Base-by-base conservation (phyloP, 306 rosid species). In the Medicago truncatula region DNA sequence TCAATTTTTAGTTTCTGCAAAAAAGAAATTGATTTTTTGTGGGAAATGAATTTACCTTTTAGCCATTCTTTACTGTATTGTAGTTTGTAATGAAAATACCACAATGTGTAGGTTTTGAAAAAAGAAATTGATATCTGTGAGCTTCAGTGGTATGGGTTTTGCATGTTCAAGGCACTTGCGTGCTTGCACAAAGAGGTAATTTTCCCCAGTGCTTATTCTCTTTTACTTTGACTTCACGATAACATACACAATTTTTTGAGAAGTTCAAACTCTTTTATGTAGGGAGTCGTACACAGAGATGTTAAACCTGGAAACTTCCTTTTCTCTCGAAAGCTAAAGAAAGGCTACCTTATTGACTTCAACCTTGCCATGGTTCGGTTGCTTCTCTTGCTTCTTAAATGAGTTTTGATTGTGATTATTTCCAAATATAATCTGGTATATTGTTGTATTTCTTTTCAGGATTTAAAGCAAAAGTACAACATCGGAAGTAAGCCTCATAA, bases 301-400 rank as follows among this genome's bases (percentile, higher is more conserved):
- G 84, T 93, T 70, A 93, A 91, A 82, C 98, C 98, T 67, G 98
- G 98, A n/a, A 93, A 93, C 73, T 93, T 93, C 78, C 98, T 93
- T 58, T 93, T 91, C 83, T 91, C 93, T 60, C 85, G 88, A 49
- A 89, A 84, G 82, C 83, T 83, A 56, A 88, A 61, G 77, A 88
- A 91, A 70, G 98, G 98, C 63, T 91, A 89, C 82, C 96, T 93
- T 64, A 89, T 93, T 58, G 98, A 93, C 81, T 93, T 93, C 83
- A 93, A 93, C 78, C 97, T 91, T 75, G 96, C 98, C 58, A 62
- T 85, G 98, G 98, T 93, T 76, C 75, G 88, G 17, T 54, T 63
- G 60, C 78, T 59, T 78, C 73, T 52, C 77, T 78, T 74, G 21
- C 54, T 34, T 36, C 62, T 74, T 46, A 50, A 17, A 20, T 68